These are phyloP conservation scores for Diplodia sapinea DNA, from an alignment of 2,329 filamentous ascomycete genomes.

Conservation along the genomic window DNA sequence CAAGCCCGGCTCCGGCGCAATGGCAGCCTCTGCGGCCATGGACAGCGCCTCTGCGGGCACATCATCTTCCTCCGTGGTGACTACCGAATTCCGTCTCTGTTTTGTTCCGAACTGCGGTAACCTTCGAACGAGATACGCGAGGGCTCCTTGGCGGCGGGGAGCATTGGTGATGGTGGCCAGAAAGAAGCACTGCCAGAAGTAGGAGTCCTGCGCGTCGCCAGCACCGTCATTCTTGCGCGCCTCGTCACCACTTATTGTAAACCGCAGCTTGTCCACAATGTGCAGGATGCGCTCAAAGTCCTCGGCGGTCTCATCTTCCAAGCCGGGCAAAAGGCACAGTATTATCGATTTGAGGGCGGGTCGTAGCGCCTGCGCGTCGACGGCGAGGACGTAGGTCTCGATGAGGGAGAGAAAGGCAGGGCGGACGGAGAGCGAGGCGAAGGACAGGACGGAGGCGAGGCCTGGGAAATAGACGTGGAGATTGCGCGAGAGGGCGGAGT, in stretches of 20 bases:
- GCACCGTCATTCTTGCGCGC: conserved; percentile 53
- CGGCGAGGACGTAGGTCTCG: conserved; percentile 76
- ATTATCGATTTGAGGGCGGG: conserved; percentile 91
- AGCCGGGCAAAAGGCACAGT: conserved; percentile 82
- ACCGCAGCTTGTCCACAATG: conserved; percentile 75
- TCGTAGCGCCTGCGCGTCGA: conserved; percentile 74
- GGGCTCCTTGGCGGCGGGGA: conserved; percentile 79
- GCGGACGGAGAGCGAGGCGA: conserved; percentile 90
- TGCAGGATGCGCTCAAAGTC: conserved; percentile 89
- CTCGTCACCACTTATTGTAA: conserved; percentile 58
- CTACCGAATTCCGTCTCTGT: conserved; percentile 30
- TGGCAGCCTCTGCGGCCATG: conserved; percentile 67
- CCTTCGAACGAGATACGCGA: conserved; percentile 82
- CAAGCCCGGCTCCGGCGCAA: conserved; percentile 88
- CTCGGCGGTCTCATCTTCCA: conserved; percentile 96
- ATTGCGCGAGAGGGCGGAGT: conserved; percentile 78
- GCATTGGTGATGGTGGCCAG: conserved; percentile 89
- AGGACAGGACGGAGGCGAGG: conserved; percentile 85
- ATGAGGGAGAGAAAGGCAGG: conserved; percentile 83
- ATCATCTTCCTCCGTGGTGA: conserved; percentile 28
- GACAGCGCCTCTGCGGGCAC: conserved; percentile 46
- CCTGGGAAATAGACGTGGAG: conserved; percentile 89
- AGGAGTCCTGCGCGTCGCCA: conserved; percentile 68
- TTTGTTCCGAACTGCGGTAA: conserved; percentile 68
- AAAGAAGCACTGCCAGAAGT: conserved; percentile 99